Percentiles rank a stretch among this genome's conserved stretches.
phyloP scores from a whole-genome alignment of 768 basidiomycete genomes.

The Leccinellum albellum region DNA sequence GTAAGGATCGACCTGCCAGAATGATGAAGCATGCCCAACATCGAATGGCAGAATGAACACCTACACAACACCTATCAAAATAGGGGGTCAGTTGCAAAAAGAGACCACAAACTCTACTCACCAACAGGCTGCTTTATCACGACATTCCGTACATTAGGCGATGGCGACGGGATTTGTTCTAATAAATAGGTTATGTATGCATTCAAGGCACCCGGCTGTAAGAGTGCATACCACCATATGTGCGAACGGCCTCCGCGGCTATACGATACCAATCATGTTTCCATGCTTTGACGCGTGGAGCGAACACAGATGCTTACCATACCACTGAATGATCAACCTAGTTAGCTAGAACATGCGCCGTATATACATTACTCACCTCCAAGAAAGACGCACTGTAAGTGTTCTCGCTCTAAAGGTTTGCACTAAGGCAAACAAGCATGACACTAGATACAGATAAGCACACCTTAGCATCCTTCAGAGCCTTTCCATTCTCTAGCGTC shows the following conservation, averaged over 20 bases:
- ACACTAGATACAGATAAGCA: neutral
- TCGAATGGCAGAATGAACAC: constrained; percentile 7
- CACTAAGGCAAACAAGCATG: neutral
- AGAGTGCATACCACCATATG: constrained; percentile 69
- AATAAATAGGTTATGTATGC: neutral
- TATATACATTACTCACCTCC: constrained; percentile 48
- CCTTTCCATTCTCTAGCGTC: constrained; percentile 96
- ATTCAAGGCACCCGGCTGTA: neutral
- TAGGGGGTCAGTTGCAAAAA: neutral
- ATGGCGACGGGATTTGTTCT: constrained; percentile 82
- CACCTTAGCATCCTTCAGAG: constrained; percentile 79
- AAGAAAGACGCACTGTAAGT: constrained; percentile 81
- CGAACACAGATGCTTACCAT: constrained; percentile 45
- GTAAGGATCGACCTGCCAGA: constrained; percentile 65
- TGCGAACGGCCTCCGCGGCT: constrained; percentile 91
- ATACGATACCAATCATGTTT: constrained; percentile 7
- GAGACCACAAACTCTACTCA: constrained; percentile 40
- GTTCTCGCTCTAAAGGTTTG: constrained; percentile 61
- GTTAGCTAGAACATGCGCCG: neutral
- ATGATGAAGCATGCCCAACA: constrained; percentile 2
- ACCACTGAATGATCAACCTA: constrained; percentile 54
- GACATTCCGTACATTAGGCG: constrained; percentile 70
- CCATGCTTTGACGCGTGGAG: neutral
- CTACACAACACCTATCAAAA: constrained; percentile 44
- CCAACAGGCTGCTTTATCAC: constrained; percentile 93